Base-by-base conservation (phyloP, 2,329 filamentous ascomycete species). In the Chalaropsis thielavioides region DNA sequence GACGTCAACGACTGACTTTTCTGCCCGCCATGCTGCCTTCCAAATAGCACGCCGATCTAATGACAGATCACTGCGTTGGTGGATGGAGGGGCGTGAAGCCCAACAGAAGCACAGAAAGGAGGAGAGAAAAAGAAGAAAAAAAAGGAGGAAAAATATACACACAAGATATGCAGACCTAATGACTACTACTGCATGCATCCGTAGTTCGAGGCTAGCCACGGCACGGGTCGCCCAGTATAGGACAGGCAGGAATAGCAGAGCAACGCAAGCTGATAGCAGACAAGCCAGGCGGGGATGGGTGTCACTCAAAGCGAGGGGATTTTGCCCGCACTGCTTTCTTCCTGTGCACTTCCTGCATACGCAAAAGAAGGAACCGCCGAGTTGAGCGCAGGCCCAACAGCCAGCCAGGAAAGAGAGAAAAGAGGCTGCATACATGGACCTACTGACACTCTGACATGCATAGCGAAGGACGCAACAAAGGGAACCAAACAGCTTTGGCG, bases 361-460 rank as follows among this genome's bases (percentile, higher is more conserved):
- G 31, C 6, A 31, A 6, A 49, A 49, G 3, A 49, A 49, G 22
- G 44, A 49, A 31, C 3, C 6, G 44, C 44, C 6, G 44, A 49
- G n/a, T 31, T 49, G 22, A 22, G 44, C n/a, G n/a, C 44, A 49
- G 22, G 51, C 51, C 13, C 27, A 35, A 11, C 17, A 31, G 15
- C 6, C 19, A 5, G n/a, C 13, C 11, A 41, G 17, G 41, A 61
- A 61, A 15, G 11, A 11, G 58, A 61, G 41, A 44, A 61, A 61
- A 61, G 58, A 40, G 41, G 58, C 58, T 61, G 19, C 35, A 61
- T 61, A 15, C 7, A 61, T 22, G 15, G 13, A 44, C 35, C 41
- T 61, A 40, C 41, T 61, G 58, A 61, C 58, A 61, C 41, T 61
- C 58, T 41, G 35, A 44, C 58, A 22, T 61, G 58, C 58, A 61